Conservation (phyloP, 805 yeast species). For the Blastobotrys americana region DNA sequence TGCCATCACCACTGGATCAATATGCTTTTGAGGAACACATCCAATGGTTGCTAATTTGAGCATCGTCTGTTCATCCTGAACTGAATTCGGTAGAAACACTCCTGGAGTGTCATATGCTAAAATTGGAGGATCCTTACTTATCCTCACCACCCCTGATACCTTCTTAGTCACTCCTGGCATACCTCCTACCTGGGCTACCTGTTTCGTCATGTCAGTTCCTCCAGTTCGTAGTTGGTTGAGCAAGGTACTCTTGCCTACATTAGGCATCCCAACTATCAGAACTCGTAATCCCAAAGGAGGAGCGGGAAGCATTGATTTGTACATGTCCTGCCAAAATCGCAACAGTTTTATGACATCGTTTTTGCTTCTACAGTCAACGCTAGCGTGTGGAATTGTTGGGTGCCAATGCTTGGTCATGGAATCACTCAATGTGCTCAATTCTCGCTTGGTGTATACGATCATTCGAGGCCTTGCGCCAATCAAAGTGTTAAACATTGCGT, state of each 20-base stretch:
- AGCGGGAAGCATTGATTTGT: slow-evolving; percentile 46
- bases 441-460: slow-evolving; percentile 74
- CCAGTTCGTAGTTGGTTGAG: slow-evolving; percentile 63
- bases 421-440: slow-evolving; percentile 44
- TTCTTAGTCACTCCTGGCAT: slow-evolving; percentile 85
- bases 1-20: slow-evolving; percentile 80
- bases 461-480: slow-evolving; percentile 47
- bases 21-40: slow-evolving; percentile 57
- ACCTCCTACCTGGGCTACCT: slow-evolving; percentile 80
- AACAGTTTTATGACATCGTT: slow-evolving; percentile 47
- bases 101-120: slow-evolving; percentile 89
- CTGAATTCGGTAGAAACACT: slow-evolving; percentile 65
- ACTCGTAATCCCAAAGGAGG: slow-evolving; percentile 80
- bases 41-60: slow-evolving; percentile 66
- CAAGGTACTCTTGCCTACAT: slow-evolving; percentile 90
- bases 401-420: slow-evolving; percentile 44
- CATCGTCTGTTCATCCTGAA: slow-evolving; percentile 60
- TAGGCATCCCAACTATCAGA: slow-evolving; percentile 90
- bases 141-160: slow-evolving; percentile 66
- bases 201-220: slow-evolving; percentile 34
- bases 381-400: slow-evolving; percentile 39
- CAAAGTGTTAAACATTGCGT: slow-evolving; percentile 65
- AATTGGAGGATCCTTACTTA: slow-evolving; percentile 55
- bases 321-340: slow-evolving; percentile 38
- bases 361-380: slow-evolving; percentile 51